A percentile compares a stretch with the other conserved stretches of the same genome.
phyloP scores from a whole-genome alignment of 2,329 filamentous ascomycete genomes.

The Colletotrichum sp. region DNA sequence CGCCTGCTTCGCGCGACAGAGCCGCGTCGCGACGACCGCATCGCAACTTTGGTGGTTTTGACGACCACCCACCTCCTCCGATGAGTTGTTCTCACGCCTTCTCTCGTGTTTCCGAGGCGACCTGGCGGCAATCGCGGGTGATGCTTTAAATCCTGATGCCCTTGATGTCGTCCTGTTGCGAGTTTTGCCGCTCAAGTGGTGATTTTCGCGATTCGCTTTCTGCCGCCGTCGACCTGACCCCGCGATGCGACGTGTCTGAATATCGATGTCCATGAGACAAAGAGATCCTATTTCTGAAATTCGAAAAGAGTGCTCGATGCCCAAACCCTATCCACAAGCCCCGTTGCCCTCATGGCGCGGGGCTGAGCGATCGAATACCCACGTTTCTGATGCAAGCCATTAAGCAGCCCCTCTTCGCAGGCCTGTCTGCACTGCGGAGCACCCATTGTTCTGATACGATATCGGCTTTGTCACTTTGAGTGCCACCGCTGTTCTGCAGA shows the following conservation, averaged over 20 bases:
- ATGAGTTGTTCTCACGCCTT: neutral
- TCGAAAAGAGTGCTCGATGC: neutral
- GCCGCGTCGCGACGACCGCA: slow-evolving; percentile 7
- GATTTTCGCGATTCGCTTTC: neutral
- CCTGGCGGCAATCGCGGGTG: slow-evolving; percentile 4
- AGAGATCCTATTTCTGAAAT: neutral
- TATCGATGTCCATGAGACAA: neutral
- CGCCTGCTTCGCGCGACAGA: slow-evolving; percentile 5
- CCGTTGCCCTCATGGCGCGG: neutral
- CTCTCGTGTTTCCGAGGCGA: neutral
- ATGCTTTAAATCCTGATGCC: neutral
- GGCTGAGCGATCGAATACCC: neutral
- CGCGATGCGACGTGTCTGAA: neutral
- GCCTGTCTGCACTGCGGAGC: neutral
- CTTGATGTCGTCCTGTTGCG: neutral
- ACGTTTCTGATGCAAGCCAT: slow-evolving; percentile 22
- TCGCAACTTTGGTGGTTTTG: neutral
- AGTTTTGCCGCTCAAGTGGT: neutral
- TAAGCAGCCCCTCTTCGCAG: slow-evolving; percentile 3
- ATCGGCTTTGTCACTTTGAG: neutral
- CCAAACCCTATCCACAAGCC: neutral
- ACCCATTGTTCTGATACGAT: neutral
- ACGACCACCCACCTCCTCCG: neutral
- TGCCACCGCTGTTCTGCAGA: neutral
- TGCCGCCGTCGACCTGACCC: neutral